Evolutionary conservation across 2,329 filamentous ascomycete species (phyloP), one percentile per base, ranked within the genome.

Genomic region (Colletotrichum spinosum): DNA sequence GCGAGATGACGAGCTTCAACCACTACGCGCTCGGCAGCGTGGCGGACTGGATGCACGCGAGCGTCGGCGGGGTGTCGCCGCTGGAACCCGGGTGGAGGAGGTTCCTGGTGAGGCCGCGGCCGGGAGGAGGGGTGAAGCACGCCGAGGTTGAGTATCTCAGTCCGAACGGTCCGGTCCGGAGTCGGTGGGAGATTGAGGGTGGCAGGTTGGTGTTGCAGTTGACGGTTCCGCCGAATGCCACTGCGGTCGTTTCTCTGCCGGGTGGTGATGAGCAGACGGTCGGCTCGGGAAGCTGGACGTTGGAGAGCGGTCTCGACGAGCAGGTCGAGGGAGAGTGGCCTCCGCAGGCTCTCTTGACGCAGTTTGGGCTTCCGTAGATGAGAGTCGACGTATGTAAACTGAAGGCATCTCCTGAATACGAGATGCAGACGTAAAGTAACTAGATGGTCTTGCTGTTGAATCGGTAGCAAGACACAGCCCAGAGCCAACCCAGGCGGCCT

Each of bases 11-110:
- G 15, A 17, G 15, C 15, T 17, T 17, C 15, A 17, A 17, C 15
- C 15, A 17, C 15, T 17, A 17, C 15, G 15, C 15, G 15, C 15
- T 17, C 15, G 15, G 15, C 15, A 17, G 15, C 15, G 15, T 17
- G 15, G 15, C 15, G 15, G 15, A 17, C 15, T 17, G 15, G 15
- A 17, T 17, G 15, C 15, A 17, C 15, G 15, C 15, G 15, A 17
- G 15, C 15, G 15, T 17, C 15, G 15, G 15, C 15, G 15, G 15
- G 15, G 72, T 83, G 0, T 72, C 73, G 0, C 77, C 78, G 1
- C 69, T 72, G 3, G 74, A 77, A 39, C 76, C 80, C 0, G 80
- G 79, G 0, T 83, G 80, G 78, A 79, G 77, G 70, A 74, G 68
- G 0, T 67, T 79, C 7, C 67, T 67, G 10, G 75, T 83, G 1